phyloP scores from a whole-genome alignment of 2,329 filamentous ascomycete species.

The Tolypocladium tropicale region DNA sequence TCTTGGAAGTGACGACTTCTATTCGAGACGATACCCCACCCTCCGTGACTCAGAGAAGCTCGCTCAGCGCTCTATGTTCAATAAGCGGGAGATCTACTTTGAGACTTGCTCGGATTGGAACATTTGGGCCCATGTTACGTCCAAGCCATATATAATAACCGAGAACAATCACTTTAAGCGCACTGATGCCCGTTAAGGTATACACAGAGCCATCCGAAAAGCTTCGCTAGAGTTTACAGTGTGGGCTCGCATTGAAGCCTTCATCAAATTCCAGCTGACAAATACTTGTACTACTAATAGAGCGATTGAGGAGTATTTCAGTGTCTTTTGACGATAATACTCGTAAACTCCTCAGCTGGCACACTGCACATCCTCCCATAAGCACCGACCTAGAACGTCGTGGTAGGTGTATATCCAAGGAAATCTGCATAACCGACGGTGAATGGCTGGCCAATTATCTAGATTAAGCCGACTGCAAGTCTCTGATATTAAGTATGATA shows the following conservation, averaged over 20 bases:
- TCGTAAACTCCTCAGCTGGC: not conserved
- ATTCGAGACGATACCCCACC: too few species aligned
- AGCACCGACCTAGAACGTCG: not conserved
- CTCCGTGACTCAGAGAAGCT: too few species aligned
- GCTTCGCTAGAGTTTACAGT: not conserved
- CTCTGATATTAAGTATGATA: not conserved
- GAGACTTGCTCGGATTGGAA: too few species aligned
- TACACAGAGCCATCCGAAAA: not conserved
- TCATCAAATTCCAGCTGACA: not conserved
- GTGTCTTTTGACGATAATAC: not conserved
- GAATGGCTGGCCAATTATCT: not conserved
- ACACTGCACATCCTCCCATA: not conserved
- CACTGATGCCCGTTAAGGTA: not conserved
- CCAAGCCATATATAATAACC: too few species aligned
- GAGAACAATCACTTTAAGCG: too few species aligned
- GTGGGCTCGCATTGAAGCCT: not conserved
- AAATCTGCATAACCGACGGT: not conserved
- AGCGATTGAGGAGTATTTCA: not conserved
- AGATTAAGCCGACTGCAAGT: not conserved
- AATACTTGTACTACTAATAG: not conserved
- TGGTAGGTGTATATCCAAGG: not conserved
- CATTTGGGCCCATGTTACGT: too few species aligned
- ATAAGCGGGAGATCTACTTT: too few species aligned
- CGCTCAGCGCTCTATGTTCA: too few species aligned
- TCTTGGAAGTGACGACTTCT: too few species aligned